Evolutionary conservation across 345 rosid genomes (phyloP), one percentile per base, ranked within the genome.

Genomic region (Geranium brycei): DNA sequence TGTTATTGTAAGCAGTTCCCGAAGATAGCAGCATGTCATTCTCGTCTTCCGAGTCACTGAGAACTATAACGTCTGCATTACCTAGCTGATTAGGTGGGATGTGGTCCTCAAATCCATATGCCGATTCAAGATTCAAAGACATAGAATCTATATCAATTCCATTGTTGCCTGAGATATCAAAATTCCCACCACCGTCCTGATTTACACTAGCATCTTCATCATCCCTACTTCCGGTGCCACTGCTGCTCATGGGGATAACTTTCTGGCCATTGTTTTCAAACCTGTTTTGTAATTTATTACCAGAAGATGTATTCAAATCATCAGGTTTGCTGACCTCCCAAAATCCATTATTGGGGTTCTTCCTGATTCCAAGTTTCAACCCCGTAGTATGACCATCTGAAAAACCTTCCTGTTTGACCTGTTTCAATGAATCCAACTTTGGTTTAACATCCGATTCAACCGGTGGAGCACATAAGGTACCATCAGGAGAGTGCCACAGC

Each of bases 241-340:
- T 90, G 78, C 95, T 90, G 80, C 89, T 88, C 99, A 87, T 90
- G 31, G 87, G 91, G 59, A 86, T 83, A 63, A 72, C 62, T 75
- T 87, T 85, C 58, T 57, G 81, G 66, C 78, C 89, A 56, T 69
- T 70, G 40, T 64, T 77, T 53, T 35, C 41, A 35, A 35, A 35
- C 41, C 66, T 77, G 17, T 80, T 89, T 14, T 31, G 81, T 47
- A 87, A 79, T 77, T 82, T 82, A 76, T 70, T 87, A 68, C 83
- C 84, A 71, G 90, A 81, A 66, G 87, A 83, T 58, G 79, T 80
- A 68, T 85, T 83, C 63, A 74, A 14, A 62, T 77, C 84, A 61
- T 80, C 87, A n/a, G 91, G 96, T 77, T 81, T 93, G 70, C 96
- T 90, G 38, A 90, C 84, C 75, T 90, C 89, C 99, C 99, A 93